Conservation (phyloP, 75 land plant species). For the Cryptomeria japonica region DNA sequence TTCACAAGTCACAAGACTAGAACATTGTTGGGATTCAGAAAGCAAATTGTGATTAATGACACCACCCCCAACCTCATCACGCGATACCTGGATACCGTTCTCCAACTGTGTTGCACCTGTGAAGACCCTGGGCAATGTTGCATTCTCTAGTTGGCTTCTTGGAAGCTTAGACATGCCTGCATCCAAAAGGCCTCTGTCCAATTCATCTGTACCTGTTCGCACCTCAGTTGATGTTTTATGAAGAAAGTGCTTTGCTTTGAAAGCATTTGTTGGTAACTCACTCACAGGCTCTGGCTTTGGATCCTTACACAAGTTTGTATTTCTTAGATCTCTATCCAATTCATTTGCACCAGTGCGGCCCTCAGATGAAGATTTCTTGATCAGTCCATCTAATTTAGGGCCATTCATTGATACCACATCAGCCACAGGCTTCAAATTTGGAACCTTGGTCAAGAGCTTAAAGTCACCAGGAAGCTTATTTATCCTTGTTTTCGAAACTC, state of each 20-base stretch:
- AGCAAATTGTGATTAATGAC: neutral
- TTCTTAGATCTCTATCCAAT: neutral
- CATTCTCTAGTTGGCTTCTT: neutral
- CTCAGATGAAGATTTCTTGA: neutral
- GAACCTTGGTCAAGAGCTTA: neutral
- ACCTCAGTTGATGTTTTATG: neutral
- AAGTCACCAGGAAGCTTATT: too few species aligned
- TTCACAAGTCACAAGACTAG: constrained; percentile 1
- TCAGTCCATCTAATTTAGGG: neutral
- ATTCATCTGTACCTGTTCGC: neutral
- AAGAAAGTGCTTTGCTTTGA: neutral
- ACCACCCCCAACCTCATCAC: neutral
- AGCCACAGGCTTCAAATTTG: neutral
- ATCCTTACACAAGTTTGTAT: neutral
- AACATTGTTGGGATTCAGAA: constrained; percentile 3
- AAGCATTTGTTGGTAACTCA: neutral
- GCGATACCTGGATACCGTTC: constrained; percentile 10
- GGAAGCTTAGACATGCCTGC: neutral
- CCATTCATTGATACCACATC: neutral
- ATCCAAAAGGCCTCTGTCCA: neutral
- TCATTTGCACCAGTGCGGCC: neutral
- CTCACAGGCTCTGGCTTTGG: neutral
- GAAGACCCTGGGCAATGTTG: neutral
- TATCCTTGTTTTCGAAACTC: neutral
- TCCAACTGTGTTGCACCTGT: neutral